These are phyloP conservation scores for Xylariaceae sp. DNA, from an alignment of 2,329 filamentous ascomycete species.

Conservation along the genomic window DNA sequence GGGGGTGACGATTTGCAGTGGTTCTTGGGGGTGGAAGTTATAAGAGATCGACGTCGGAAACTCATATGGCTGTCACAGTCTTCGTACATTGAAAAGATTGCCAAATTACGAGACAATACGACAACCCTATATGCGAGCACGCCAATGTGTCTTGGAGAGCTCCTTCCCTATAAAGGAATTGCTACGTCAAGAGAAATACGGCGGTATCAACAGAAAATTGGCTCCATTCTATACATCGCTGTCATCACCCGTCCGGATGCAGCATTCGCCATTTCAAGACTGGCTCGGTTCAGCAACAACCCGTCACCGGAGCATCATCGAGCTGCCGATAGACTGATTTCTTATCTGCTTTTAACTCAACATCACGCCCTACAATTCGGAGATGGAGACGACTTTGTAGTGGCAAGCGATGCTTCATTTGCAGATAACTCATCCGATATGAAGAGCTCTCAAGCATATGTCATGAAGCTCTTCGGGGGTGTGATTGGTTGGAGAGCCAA, in stretches of 20 bases:
- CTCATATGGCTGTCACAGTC: background rate
- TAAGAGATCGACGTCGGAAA: background rate
- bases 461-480: slow-evolving; percentile 1
- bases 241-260: background rate
- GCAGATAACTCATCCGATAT: background rate
- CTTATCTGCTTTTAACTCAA: background rate
- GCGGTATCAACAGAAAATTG: background rate
- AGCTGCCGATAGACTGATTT: background rate
- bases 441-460: slow-evolving; percentile 8
- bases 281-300: background rate
- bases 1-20: background rate
- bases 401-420: slow-evolving; percentile 3
- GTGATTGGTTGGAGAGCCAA: slow-evolving; percentile 4
- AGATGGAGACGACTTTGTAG: background rate
- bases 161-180: background rate
- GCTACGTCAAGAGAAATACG: background rate
- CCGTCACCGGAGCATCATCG: background rate
- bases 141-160: background rate
- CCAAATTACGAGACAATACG: background rate
- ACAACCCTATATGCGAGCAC: background rate
- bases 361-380: background rate
- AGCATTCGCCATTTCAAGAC: background rate
- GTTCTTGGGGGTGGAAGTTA: background rate
- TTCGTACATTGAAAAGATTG: slow-evolving; percentile 5
- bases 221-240: background rate